Evolutionary conservation across 1,139 yeast species (phyloP).

Genomic region (Lipomyces yarrowii): DNA sequence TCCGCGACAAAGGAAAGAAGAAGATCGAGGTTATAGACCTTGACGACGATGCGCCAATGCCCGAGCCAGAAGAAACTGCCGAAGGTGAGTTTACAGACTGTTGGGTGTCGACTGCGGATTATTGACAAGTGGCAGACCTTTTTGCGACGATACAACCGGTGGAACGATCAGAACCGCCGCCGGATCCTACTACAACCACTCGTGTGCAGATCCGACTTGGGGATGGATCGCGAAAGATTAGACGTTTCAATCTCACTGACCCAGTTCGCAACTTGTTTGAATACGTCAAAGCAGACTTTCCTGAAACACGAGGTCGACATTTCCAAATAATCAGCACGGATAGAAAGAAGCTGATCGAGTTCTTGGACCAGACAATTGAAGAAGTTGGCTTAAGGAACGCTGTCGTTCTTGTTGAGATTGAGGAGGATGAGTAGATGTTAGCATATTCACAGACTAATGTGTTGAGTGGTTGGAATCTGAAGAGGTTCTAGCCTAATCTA

Average conservation of each 20-base stretch:
- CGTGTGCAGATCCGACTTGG: slow-evolving; percentile 87
- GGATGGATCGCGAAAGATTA: slow-evolving; percentile 80
- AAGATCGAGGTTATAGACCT: slow-evolving; percentile 31
- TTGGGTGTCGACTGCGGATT: slow-evolving; percentile 10
- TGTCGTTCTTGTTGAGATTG: slow-evolving; percentile 67
- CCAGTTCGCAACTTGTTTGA: slow-evolving; percentile 64
- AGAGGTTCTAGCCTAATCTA: not conserved
- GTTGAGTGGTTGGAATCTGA: not conserved
- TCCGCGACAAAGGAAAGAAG: slow-evolving; percentile 27
- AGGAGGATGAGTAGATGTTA: slow-evolving; percentile 34
- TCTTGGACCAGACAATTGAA: slow-evolving; percentile 61
- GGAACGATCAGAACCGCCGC: slow-evolving; percentile 63
- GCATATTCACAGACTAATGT: not conserved
- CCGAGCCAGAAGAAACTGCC: slow-evolving; percentile 6
- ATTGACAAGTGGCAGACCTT: slow-evolving; percentile 40
- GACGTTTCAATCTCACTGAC: slow-evolving; percentile 63
- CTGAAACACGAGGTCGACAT: slow-evolving; percentile 51
- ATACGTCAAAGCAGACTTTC: slow-evolving; percentile 54
- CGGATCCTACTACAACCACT: slow-evolving; percentile 60
- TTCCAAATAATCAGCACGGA: slow-evolving; percentile 67
- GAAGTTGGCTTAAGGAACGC: slow-evolving; percentile 83
- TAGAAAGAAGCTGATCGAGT: slow-evolving; percentile 64
- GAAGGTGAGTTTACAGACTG: slow-evolving; percentile 20
- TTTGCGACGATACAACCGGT: slow-evolving; percentile 53
- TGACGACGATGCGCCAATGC: slow-evolving; percentile 34